phyloP scores from a whole-genome alignment of 495 filamentous ascomycete genomes.

The Penicillium ucsense region DNA sequence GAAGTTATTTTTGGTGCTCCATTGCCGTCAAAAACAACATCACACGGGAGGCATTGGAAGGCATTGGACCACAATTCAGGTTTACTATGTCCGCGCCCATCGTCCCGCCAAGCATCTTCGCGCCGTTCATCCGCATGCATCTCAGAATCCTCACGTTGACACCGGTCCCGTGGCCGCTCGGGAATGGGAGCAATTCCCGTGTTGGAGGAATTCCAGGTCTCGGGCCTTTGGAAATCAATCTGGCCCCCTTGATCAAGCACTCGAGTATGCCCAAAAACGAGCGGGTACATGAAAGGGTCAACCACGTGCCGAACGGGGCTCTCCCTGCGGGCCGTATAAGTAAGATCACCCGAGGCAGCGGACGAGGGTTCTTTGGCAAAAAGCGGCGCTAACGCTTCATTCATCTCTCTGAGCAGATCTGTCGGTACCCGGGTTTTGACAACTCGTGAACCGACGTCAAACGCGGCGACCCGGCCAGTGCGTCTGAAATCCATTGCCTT shows the following conservation, averaged over 20 bases:
- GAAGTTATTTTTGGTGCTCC: constrained; percentile 2
- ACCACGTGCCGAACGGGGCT: constrained; percentile 2
- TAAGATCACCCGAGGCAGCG: not conserved
- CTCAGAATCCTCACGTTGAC: not conserved
- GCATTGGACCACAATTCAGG: not conserved
- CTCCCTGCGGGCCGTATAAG: not conserved
- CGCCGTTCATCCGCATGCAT: not conserved
- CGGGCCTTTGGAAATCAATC: constrained; percentile 4
- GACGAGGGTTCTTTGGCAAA: constrained; percentile 2
- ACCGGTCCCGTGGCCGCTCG: not conserved
- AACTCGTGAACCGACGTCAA: constrained; percentile 7
- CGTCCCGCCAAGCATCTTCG: not conserved
- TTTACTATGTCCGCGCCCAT: not conserved
- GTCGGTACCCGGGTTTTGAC: constrained; percentile 2
- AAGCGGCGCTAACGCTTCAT: constrained; percentile 1
- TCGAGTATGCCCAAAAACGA: constrained; percentile 5
- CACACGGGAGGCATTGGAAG: constrained; percentile 8
- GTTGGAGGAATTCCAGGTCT: not conserved
- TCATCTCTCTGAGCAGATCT: not conserved
- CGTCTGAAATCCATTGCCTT: constrained; percentile 6
- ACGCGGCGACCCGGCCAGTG: constrained; percentile 4
- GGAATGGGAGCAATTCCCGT: constrained; percentile 3
- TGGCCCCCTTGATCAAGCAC: constrained; percentile 3
- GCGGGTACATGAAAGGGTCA: constrained; percentile 7
- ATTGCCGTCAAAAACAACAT: constrained; percentile 1